Percentiles rank a stretch among this genome's conserved stretches.
Conservation (phyloP, 768 basidiomycete genomes). For the Mycena amicta region DNA sequence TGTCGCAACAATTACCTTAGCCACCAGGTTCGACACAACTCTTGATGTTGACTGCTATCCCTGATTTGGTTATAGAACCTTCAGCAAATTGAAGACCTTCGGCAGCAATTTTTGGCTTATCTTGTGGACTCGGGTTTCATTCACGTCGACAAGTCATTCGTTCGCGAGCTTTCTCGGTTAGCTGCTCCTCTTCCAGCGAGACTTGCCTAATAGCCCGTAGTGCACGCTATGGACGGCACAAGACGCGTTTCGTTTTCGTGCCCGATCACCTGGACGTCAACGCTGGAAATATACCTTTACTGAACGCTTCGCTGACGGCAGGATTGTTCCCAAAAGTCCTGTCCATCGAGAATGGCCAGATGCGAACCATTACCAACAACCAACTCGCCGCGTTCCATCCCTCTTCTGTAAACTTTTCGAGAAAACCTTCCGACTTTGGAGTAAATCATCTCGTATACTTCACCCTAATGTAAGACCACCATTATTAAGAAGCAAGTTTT, state of each 20-base stretch:
- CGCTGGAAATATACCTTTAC: conserved; percentile 60
- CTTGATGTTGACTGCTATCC: no score
- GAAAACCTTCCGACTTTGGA: conserved; percentile 67
- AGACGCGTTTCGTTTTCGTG: conserved; percentile 73
- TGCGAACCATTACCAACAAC: conserved; percentile 83
- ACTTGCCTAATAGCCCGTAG: conserved; percentile 38
- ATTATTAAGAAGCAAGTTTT: background rate
- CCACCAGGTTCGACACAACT: conserved; percentile 67
- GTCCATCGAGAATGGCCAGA: conserved; percentile 66
- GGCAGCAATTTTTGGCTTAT: conserved; percentile 89
- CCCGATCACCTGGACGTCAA: conserved; percentile 75
- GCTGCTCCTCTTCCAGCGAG: conserved; percentile 24
- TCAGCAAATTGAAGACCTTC: conserved; percentile 93
- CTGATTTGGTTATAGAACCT: conserved; percentile 81
- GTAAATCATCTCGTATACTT: conserved; percentile 81
- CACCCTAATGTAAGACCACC: conserved; percentile 71
- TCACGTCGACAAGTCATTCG: conserved; percentile 60
- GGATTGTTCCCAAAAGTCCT: conserved; percentile 93
- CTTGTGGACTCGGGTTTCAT: conserved; percentile 89
- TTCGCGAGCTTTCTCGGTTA: conserved; percentile 72
- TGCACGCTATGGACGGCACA: conserved; percentile 72
- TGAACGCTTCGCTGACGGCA: conserved; percentile 82
- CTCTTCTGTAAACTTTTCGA: conserved; percentile 86
- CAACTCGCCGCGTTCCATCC: conserved; percentile 83
- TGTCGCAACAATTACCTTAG: conserved; percentile 82